These are phyloP conservation scores for Verbascum thapsus DNA, from an alignment of 257 asterid species.

Conservation along the genomic window DNA sequence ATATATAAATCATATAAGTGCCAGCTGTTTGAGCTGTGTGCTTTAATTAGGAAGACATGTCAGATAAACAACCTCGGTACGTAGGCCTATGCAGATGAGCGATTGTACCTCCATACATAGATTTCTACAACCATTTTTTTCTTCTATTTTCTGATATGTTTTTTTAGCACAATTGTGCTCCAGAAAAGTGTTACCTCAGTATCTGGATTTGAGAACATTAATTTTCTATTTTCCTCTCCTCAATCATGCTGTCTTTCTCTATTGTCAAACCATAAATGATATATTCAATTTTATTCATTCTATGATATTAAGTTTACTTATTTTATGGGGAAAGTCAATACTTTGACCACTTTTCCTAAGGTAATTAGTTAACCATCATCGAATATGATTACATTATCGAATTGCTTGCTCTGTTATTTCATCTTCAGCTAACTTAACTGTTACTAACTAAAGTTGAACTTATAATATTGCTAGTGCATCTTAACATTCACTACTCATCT, in stretches of 20 bases:
- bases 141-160: neutral
- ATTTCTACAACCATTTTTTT: neutral
- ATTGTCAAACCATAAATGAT: slow-evolving; percentile 9
- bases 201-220: slow-evolving; percentile 5
- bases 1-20: slow-evolving; percentile 6
- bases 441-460: slow-evolving; percentile 7
- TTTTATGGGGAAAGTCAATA: neutral
- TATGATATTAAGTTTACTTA: slow-evolving; percentile 6
- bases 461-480: slow-evolving; percentile 1
- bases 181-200: neutral
- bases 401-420: neutral
- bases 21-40: slow-evolving; percentile 19
- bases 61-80: slow-evolving; percentile 19
- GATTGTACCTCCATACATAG: slow-evolving; percentile 2
- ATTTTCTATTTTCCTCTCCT: slow-evolving; percentile 12
- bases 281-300: neutral
- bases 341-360: neutral
- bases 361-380: neutral
- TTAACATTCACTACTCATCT: neutral
- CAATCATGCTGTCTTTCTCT: neutral
- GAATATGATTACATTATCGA: neutral
- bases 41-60: slow-evolving; percentile 20
- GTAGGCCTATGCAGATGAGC: slow-evolving; percentile 5
- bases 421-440: slow-evolving; percentile 20
- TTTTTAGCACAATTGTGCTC: slow-evolving; percentile 10